phyloP scores from a whole-genome alignment of 768 basidiomycete species.

The Lentinula boryana region DNA sequence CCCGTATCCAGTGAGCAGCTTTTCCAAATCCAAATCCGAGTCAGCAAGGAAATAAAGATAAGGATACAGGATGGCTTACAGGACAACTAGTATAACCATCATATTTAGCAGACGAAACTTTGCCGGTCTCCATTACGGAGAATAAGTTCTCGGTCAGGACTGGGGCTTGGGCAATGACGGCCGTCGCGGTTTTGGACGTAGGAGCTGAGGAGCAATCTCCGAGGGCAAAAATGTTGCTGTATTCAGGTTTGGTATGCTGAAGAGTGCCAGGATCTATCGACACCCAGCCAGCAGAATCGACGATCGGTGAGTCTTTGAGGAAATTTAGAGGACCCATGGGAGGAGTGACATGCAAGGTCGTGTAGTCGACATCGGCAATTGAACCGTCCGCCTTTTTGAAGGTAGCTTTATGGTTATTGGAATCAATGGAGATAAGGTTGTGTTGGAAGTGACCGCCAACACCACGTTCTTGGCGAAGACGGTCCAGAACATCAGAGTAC shows the following conservation, averaged over 20 bases:
- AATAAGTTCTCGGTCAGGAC: conserved; percentile 83
- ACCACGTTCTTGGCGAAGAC: conserved; percentile 70
- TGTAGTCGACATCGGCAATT: conserved; percentile 68
- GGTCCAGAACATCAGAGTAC: conserved; percentile 84
- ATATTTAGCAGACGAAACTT: conserved; percentile 64
- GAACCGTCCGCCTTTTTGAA: conserved; percentile 78
- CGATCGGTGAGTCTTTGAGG: conserved; percentile 70
- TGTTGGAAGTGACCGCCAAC: conserved; percentile 79
- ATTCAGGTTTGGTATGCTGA: conserved; percentile 77
- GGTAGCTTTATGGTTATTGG: conserved; percentile 66
- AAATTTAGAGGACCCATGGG: conserved; percentile 86
- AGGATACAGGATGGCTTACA: conserved; percentile 34
- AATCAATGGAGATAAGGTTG: conserved; percentile 75
- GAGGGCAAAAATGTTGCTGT: conserved; percentile 77
- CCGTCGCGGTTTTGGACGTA: conserved; percentile 95
- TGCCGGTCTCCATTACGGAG: conserved; percentile 68
- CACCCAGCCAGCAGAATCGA: conserved; percentile 86
- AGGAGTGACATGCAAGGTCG: conserved; percentile 81
- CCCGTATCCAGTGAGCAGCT: conserved; percentile 80
- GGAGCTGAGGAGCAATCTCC: conserved; percentile 93
- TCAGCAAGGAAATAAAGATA: neutral
- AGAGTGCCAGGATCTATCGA: conserved; percentile 77
- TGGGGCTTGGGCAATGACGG: conserved; percentile 87
- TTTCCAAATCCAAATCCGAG: neutral
- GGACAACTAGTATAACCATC: conserved; percentile 90